Evolutionary conservation across 1,284 basidiomycete species (phyloP), one percentile per base, ranked within the genome.

Genomic region (Cryptococcus hybrid): DNA sequence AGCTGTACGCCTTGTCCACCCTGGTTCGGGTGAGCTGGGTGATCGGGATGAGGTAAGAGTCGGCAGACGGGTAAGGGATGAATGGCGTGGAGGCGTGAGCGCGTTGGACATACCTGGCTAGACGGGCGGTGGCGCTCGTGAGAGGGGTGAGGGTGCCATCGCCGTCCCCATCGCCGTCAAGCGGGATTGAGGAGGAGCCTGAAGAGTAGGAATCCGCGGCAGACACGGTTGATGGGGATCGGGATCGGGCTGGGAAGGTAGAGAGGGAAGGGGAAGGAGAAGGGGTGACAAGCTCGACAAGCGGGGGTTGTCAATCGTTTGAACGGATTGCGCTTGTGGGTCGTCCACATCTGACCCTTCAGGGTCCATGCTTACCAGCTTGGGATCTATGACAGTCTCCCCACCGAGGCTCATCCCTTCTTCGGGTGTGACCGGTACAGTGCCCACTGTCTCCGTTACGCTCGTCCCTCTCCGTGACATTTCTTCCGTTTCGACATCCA

Each of bases 351-450:
- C 47, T 36, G 15, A 13, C 9, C 30, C 34, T 9, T 12, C 47
- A 30, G 30, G 4, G 30, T 4, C 30, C 30, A 30, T 30, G 30
- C 30, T 30, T 30, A 30, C 30, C 30, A 30, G 30, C 30, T 30
- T 30, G 30, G 30, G 30, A 30, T 30, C 30, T 30, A 30, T 30
- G 4, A 30, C 30, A 30, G 30, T 4, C 3, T 30, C 30, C 30
- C 30, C 30, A 30, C 30, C 3, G 30, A 30, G 30, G 30, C 30
- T 30, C 30, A 30, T 4, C 30, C 49, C 52, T 42, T 59, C 59
- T 15, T 57, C 52, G 7, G 59, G 59, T 0, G 59, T 60, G 30
- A 60, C 50, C 24, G 55, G 59, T 53, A 60, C 54, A 15, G 43
- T 51, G 3, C 48, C 59, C 6, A 51, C 34, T 5, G 55, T 60